Evolutionary conservation across 169 alveolate genomes (phyloP), one percentile per base, ranked within the genome.

Genomic region (Theileria luwenshuni): DNA sequence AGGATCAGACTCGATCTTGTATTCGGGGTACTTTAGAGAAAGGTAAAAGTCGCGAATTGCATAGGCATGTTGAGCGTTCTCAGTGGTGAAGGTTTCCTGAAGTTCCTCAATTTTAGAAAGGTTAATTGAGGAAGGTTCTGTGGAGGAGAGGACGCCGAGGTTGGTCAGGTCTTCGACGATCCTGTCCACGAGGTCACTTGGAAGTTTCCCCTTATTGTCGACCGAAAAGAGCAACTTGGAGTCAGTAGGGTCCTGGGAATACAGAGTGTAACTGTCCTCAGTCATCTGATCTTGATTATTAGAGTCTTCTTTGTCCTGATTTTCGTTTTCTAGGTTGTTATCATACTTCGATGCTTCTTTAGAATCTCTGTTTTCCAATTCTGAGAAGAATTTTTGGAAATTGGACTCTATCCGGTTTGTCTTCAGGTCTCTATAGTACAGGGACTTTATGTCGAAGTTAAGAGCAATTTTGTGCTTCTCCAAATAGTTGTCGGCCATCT

Each of bases 31-130:
- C 17, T 19, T 10, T 59, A 52, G 76, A 17, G 83, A 56, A 23
- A 77, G 59, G 25, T 70, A 77, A 41, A 70, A 77, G 42, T 77
- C 86, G 28, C 86, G 56, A 1, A 77, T 77, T 45, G 86, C 86
- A 30, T 77, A 77, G 6, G 76, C 86, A 21, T 64, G 76, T 49
- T 77, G 86, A 13, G 86, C 28, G 27, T 77, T 65, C 32, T 30
- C 52, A 17, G 86, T 35, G 52, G 74, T 21, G 41, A 69, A 77
- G n/a, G 56, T 71, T 43, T 70, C 60, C 76, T 77, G 80, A 42
- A 71, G 33, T 30, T 77, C 83, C 49, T 77, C 80, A 19, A 69
- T 21, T 27, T 69, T 69, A 17, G 86, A 69, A 52, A 77, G 41
- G 63, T 77, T 77, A 56, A 77, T 60, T 19, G 77, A 43, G 43